phyloP scores from a whole-genome alignment of 805 yeast genomes.

The Sungouiella blattae region DNA sequence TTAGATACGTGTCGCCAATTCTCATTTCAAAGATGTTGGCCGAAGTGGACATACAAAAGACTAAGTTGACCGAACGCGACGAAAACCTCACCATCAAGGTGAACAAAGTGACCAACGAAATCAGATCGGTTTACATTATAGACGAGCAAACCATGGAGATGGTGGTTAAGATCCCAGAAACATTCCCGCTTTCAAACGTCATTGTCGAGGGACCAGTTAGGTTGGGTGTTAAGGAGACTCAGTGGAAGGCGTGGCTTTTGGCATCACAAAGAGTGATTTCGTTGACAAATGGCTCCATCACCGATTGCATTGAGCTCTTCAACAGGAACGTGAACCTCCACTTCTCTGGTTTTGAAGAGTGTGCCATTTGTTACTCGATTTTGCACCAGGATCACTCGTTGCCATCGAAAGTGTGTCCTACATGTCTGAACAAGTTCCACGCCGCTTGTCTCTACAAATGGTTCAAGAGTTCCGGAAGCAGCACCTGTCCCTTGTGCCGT shows the following conservation, averaged over 20 bases:
- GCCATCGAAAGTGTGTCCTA: conserved; percentile 83
- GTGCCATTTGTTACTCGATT: conserved; percentile 94
- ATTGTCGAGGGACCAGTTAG: conserved; percentile 73
- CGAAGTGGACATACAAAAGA: conserved; percentile 43
- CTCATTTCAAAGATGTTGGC: conserved; percentile 57
- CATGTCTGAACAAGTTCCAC: conserved; percentile 92
- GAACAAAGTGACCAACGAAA: conserved; percentile 59
- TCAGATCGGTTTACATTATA: conserved; percentile 67
- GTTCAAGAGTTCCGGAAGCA: conserved; percentile 91
- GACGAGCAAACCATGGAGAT: conserved; percentile 88
- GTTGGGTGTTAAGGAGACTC: conserved; percentile 85
- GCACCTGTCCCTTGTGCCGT: conserved; percentile 94
- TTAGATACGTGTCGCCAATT: conserved; percentile 58
- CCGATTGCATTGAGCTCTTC: conserved; percentile 65
- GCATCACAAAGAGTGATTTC: conserved; percentile 83
- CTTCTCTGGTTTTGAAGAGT: conserved; percentile 92
- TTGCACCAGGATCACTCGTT: conserved; percentile 86
- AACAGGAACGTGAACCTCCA: conserved; percentile 75
- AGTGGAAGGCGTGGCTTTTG: conserved; percentile 93
- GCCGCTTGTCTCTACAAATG: conserved; percentile 94
- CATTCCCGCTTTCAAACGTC: conserved; percentile 76
- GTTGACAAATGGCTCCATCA: conserved; percentile 66
- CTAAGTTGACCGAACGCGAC: conserved; percentile 27
- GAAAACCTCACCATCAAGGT: conserved; percentile 57
- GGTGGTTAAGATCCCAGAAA: conserved; percentile 65